Percentiles rank a stretch among this genome's conserved stretches.
These are phyloP conservation scores for Phlebiopsis gigantea DNA, from an alignment of 768 basidiomycete species.

Conservation along the genomic window DNA sequence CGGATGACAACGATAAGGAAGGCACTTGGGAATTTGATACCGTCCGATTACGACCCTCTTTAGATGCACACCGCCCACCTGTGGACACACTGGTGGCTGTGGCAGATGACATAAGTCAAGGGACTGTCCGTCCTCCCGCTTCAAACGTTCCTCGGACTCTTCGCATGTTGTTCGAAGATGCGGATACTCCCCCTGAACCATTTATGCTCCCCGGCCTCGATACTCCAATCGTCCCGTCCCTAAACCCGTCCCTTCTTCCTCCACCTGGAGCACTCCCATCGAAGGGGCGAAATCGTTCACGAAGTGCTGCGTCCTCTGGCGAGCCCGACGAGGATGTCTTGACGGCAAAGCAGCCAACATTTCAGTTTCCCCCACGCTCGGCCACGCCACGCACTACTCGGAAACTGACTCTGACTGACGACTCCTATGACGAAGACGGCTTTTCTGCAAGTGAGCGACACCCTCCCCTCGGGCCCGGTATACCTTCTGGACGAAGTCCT, in stretches of 20 bases:
- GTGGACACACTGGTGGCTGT: conserved; percentile 6
- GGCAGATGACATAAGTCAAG: conserved; percentile 26
- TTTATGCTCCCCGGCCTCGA: conserved; percentile 37
- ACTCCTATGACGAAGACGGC: conserved; percentile 23
- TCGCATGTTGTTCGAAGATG: conserved; percentile 72
- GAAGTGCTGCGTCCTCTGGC: conserved; percentile 27
- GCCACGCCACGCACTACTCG: conserved; percentile 28
- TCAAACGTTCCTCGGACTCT: conserved; percentile 70
- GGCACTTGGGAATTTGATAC: conserved; percentile 77
- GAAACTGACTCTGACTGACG: conserved; percentile 23
- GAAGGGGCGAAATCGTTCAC: conserved; percentile 28
- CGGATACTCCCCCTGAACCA: conserved; percentile 31
- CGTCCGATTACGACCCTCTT: conserved; percentile 38
- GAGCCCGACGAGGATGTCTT: conserved; percentile 34
- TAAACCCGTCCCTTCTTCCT: conserved; percentile 20
- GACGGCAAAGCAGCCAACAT: conserved; percentile 43
- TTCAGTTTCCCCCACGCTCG: conserved; percentile 46
- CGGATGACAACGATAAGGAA: conserved; percentile 20
- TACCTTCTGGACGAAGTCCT: conserved; percentile 15
- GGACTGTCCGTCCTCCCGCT: conserved; percentile 45
- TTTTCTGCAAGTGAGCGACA: conserved; percentile 14
- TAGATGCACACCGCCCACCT: conserved; percentile 12
- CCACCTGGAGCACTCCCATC: conserved; percentile 31
- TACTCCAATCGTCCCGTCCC: conserved; percentile 9
- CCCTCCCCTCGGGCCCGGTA: conserved; percentile 23